Base-by-base conservation (phyloP, 2,329 filamentous ascomycete genomes). In the Alternaria sp. region DNA sequence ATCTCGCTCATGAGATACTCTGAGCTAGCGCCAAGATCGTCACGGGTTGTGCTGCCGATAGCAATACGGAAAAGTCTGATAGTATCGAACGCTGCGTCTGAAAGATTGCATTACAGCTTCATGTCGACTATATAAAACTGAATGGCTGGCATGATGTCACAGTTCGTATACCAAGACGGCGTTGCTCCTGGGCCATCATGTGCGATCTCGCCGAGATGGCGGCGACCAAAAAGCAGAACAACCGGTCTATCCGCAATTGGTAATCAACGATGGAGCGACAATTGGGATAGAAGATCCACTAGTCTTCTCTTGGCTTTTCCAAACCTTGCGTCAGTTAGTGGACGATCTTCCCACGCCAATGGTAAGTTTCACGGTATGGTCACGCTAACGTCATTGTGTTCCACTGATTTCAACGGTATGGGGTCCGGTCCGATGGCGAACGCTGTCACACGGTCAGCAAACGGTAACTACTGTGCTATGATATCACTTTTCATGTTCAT, bases 321-420 rank as follows among this genome's bases (percentile, higher is more conserved):
- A 32, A 28, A 38, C n/a, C 10, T 27, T 38, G 36, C 34, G 22
- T n/a, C 50, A 52, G 25, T 30, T 28, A 52, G 34, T 22, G 50
- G 50, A 6, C 36, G 34, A 40, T 41, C 50, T 41, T 41, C 22
- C 34, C 27, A 52, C 50, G 16, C 16, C 34, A 40, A 16, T 30
- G 22, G 40, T 55, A 43, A n/a, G 27, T 43, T 53, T 34, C 41
- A 44, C 5, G 16, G 28, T 38, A 41, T 36, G 51, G 27, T 60
- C 57, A 57, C 53, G 49, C 61, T 46, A 63, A 57, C 43, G 57
- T 60, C 54, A 44, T 57, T 16, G 44, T 22, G 34, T 45, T 49
- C 60, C 46, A 53, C 43, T 38, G 43, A 53, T 41, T 25, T 1
- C 41, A 52, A 57, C 46, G 53, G 48, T 14, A 49, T 34, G 58